Percentiles rank a stretch among this genome's conserved stretches.
Evolutionary conservation across 305 asterid species (phyloP).

Genomic region (Striga hermonthica): DNA sequence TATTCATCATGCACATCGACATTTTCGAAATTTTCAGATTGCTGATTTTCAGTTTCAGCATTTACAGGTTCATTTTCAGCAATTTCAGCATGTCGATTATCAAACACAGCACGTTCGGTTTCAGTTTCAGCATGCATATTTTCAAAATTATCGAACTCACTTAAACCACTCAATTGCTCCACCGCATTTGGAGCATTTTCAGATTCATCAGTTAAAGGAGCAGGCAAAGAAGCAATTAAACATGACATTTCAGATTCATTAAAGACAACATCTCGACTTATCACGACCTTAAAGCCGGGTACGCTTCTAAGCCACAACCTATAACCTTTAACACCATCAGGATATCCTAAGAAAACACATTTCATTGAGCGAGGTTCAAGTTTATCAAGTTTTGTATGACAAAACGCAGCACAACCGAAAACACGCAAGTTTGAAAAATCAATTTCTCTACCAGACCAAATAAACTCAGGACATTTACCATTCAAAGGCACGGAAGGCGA

Average conservation of each 20-base stretch:
- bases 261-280: no score
- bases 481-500: background rate
- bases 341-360: background rate
- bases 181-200: background rate
- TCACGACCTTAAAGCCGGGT: background rate
- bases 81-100: background rate
- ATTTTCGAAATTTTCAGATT: no score
- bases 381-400: background rate
- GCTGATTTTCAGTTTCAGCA: background rate
- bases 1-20: no score
- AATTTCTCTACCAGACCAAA: background rate
- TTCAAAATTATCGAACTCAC: background rate
- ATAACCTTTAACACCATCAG: background rate
- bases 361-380: background rate
- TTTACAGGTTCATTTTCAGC: background rate
- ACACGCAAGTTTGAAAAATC: background rate
- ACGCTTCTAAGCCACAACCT: background rate
- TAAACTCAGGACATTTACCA: background rate
- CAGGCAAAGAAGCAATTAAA: no score
- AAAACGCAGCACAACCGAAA: background rate
- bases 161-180: no score
- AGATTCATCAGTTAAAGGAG: background rate
- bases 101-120: no score
- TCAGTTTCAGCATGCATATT: background rate
- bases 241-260: no score